A percentile compares a stretch with the other conserved stretches of the same genome.
These are phyloP conservation scores for Backusella parvicylindrica DNA, from an alignment of 192 early-diverging fungal genomes.

Conservation along the genomic window DNA sequence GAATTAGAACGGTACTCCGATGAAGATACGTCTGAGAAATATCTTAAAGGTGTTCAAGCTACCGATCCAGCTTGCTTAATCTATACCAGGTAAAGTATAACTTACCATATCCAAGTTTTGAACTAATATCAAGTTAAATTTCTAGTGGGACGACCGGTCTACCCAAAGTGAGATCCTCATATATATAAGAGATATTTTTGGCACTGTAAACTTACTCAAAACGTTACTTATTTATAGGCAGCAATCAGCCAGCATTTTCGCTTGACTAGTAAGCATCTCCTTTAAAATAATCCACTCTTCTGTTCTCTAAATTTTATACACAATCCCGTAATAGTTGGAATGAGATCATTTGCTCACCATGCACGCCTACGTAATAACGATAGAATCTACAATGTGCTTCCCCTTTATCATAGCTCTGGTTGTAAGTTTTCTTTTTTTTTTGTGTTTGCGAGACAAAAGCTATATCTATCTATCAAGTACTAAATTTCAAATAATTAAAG, in stretches of 20 bases:
- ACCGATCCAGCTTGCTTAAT: slow-evolving; percentile 38
- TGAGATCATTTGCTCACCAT: neutral
- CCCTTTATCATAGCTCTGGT: slow-evolving; percentile 63
- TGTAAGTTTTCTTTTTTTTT: slow-evolving; percentile 27
- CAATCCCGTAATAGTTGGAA: neutral
- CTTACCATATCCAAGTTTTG: neutral
- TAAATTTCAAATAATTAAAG: neutral
- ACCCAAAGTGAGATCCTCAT: slow-evolving; percentile 44
- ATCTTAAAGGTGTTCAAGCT: slow-evolving; percentile 12
- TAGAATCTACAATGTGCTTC: slow-evolving; percentile 56
- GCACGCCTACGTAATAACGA: slow-evolving; percentile 12
- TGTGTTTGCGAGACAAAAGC: neutral
- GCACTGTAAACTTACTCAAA: neutral
- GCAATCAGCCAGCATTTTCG: slow-evolving; percentile 48
- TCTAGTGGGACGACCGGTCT: slow-evolving; percentile 61
- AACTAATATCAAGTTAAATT: neutral
- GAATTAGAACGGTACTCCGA: slow-evolving; percentile 28
- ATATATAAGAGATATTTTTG: neutral
- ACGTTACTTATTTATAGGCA: slow-evolving; percentile 18
- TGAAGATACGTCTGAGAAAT: slow-evolving; percentile 15
- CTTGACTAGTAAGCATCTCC: slow-evolving; percentile 21
- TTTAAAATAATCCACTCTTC: neutral
- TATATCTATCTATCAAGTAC: neutral
- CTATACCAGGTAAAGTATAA: slow-evolving; percentile 24
- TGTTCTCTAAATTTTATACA: neutral